Base-by-base conservation (phyloP, 2,329 filamentous ascomycete genomes). In the Stagonosporopsis cucurbitacearum region DNA sequence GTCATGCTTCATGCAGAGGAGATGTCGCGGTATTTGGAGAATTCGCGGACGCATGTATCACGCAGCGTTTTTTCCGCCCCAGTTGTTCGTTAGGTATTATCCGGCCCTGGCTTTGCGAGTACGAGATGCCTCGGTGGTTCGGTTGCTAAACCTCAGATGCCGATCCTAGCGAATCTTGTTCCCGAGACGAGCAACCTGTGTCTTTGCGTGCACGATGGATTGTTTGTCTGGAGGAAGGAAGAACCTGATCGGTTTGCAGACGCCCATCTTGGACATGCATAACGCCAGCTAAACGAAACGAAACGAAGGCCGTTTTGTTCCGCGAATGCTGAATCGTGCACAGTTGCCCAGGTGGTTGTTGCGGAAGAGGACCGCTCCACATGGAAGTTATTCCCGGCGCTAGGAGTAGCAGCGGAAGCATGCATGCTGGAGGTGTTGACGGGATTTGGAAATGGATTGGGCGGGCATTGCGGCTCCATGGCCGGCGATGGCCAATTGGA, bases 1-100 rank as follows among this genome's bases (percentile, higher is more conserved):
- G 53, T 15, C 53, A 56, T 56, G 4, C 53, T 56, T 50, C 47
- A 56, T 48, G 6, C 28, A 43, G 25, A 20, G 8, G n/a, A 13
- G 19, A 6, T 37, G 4, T n/a, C 42, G 23, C 36, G 43, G 25
- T 8, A 20, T 43, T 15, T 17, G 36, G 19, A 17, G 28, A 25
- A 37, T 39, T 48, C 13, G 28, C 30, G 15, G 28, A 13, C 13
- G 23, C 25, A 51, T 22, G 23, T 32, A 32, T 17, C 22, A 23
- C 20, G 36, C 26, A 45, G 41, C n/a, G 30, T 51, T 47, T 51
- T 47, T 56, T 56, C 37, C 42, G 42, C 25, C 20, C 15, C 36
- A 42, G 30, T 17, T 47, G 47, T 23, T 56, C 25, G 53, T 56
- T n/a, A n/a, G n/a, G n/a, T n/a, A n/a, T n/a, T 56, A 51, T 56